Conservation (phyloP, 106 monocot genomes). For the Dioscorea alata region DNA sequence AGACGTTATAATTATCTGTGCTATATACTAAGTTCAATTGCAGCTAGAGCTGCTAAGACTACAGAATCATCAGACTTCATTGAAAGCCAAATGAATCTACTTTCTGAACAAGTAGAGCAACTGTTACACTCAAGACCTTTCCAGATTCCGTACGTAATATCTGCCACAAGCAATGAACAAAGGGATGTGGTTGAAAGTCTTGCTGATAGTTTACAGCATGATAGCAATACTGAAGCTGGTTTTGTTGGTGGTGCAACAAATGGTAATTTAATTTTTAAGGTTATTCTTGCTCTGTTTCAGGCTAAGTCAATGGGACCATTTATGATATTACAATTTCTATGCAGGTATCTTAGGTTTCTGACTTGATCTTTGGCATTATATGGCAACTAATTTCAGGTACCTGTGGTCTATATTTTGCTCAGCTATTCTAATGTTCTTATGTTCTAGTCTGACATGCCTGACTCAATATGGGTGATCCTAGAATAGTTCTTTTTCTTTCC, state of each 20-base stretch:
- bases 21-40: slow-evolving; percentile 14
- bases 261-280: background rate
- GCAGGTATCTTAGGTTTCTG: too few relatives aligned
- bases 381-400: too few relatives aligned
- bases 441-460: too few relatives aligned
- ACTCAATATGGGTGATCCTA: too few relatives aligned
- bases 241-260: background rate
- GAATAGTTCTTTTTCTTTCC: too few relatives aligned
- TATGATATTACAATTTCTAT: too few relatives aligned
- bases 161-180: background rate
- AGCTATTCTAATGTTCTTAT: too few relatives aligned
- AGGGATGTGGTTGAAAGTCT: background rate
- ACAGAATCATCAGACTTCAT: slow-evolving; percentile 13
- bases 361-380: too few relatives aligned
- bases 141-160: background rate
- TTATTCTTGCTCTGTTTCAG: too few relatives aligned
- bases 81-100: slow-evolving; percentile 17
- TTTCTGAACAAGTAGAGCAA: slow-evolving; percentile 21
- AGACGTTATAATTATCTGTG: slow-evolving; percentile 11
- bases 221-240: background rate
- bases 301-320: too few relatives aligned
- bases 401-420: too few relatives aligned
- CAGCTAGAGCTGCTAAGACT: slow-evolving; percentile 25
- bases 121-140: slow-evolving; percentile 14
- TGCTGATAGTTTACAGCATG: background rate